A percentile compares a stretch with the other conserved stretches of the same genome.
Conservation (phyloP, 768 basidiomycete species). For the Hygrocybe coccinea region DNA sequence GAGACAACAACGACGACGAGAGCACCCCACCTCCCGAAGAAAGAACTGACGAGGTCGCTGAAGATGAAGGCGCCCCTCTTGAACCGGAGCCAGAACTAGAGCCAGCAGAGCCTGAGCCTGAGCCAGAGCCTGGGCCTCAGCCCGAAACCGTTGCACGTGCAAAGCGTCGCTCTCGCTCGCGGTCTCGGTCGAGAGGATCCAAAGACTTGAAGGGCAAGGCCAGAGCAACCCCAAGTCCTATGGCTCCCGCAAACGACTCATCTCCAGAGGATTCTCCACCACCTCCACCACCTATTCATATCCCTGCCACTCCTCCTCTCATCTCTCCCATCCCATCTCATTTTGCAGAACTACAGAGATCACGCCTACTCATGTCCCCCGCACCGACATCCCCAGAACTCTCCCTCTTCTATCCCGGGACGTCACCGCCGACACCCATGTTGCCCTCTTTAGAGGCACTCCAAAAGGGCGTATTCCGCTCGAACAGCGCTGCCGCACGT, state of each 20-base stretch:
- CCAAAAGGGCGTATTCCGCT: conserved; percentile 75
- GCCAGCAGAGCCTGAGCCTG: conserved; percentile 10
- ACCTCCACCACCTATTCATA: conserved; percentile 28
- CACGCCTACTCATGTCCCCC: conserved; percentile 47
- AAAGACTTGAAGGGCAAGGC: conserved; percentile 66
- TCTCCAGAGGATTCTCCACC: conserved; percentile 61
- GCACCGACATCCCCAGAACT: conserved; percentile 51
- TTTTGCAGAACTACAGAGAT: conserved; percentile 50
- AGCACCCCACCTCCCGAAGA: conserved; percentile 23
- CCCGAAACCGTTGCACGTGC: conserved; percentile 45
- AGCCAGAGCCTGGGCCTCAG: conserved; percentile 37
- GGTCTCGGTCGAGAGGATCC: conserved; percentile 73
- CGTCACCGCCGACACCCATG: conserved; percentile 61
- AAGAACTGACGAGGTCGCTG: not conserved
- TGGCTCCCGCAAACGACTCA: conserved; percentile 49
- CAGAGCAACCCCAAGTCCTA: conserved; percentile 32
- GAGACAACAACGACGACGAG: conserved; percentile 35
- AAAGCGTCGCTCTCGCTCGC: conserved; percentile 70
- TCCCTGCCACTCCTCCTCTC: conserved; percentile 36
- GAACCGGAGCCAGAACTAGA: conserved; percentile 11
- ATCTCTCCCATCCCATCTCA: conserved; percentile 50
- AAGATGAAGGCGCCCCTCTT: not conserved
- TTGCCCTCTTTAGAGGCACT: conserved; percentile 76
- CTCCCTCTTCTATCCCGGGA: conserved; percentile 57
- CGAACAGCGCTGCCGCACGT: conserved; percentile 79